Conservation (phyloP, 495 filamentous ascomycete species). For the Copromyces sp. region DNA sequence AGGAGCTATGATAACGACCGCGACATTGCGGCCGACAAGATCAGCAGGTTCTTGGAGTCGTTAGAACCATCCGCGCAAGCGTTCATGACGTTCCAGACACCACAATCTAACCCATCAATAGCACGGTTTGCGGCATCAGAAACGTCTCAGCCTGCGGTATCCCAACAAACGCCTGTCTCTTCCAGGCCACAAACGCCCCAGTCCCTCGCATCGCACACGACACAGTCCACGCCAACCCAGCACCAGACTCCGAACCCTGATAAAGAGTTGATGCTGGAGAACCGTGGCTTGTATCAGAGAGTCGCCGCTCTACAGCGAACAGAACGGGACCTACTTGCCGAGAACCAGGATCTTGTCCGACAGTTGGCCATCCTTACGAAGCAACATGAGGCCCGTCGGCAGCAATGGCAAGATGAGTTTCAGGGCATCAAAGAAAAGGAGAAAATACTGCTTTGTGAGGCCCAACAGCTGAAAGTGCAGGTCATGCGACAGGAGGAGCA, state of each 20-base stretch:
- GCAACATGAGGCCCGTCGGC: background rate
- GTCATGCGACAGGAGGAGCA: background rate
- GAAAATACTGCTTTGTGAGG: background rate
- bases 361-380: background rate
- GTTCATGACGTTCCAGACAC: no score
- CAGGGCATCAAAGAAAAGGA: background rate
- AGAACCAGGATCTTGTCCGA: slow-evolving; percentile 8
- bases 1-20: no score
- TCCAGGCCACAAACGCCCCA: no score
- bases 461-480: background rate
- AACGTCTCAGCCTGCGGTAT: no score
- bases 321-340: slow-evolving; percentile 9
- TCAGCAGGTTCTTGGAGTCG: no score
- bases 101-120: no score
- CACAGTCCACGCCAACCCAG: no score
- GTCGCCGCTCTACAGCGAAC: slow-evolving; percentile 14
- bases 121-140: no score
- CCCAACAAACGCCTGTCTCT: no score
- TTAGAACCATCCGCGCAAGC: no score
- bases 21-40: no score
- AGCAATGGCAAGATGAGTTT: slow-evolving; percentile 1
- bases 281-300: slow-evolving; percentile 16
- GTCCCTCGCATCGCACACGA: no score
- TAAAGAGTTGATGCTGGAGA: slow-evolving; percentile 7
- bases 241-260: background rate